A percentile compares a stretch with the other conserved stretches of the same genome.
Evolutionary conservation across 2,329 filamentous ascomycete genomes (phyloP).

Genomic region (Aspergillus uvarum): DNA sequence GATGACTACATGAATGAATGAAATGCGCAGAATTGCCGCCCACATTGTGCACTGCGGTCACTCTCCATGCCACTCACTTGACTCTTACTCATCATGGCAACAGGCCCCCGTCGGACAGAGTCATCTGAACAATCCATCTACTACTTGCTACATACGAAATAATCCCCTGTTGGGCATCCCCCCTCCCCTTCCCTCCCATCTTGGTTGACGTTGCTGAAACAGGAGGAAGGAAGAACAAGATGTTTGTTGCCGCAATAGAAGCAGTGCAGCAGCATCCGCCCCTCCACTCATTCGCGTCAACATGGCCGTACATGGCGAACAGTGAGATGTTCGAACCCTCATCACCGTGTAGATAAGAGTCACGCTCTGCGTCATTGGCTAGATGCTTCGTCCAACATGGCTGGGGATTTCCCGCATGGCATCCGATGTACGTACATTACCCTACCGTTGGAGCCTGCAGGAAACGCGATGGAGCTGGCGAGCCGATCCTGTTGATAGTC

Average conservation of each 20-base stretch:
- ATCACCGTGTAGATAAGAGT: conserved; percentile 5
- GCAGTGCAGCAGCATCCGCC: neutral
- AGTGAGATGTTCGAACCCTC: neutral
- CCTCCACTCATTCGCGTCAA: conserved; percentile 4
- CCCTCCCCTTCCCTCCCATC: neutral
- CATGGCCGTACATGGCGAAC: conserved; percentile 4
- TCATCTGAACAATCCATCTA: conserved; percentile 4
- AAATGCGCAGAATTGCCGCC: neutral
- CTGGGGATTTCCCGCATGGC: neutral
- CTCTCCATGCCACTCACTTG: neutral
- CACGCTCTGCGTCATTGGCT: neutral
- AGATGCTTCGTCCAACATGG: neutral
- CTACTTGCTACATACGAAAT: neutral
- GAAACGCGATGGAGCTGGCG: neutral
- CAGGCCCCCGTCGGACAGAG: neutral
- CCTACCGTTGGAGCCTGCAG: conserved; percentile 6
- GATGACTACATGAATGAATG: neutral
- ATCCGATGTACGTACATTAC: neutral
- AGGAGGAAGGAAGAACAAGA: neutral
- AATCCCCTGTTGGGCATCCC: conserved; percentile 2
- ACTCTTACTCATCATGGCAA: neutral
- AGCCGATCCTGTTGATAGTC: neutral
- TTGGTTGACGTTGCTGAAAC: neutral
- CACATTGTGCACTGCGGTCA: neutral
- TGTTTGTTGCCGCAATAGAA: neutral